Percentiles rank a stretch among this genome's conserved stretches.
phyloP scores from a whole-genome alignment of 2,329 filamentous ascomycete genomes.

The Paramyrothecium sp. region DNA sequence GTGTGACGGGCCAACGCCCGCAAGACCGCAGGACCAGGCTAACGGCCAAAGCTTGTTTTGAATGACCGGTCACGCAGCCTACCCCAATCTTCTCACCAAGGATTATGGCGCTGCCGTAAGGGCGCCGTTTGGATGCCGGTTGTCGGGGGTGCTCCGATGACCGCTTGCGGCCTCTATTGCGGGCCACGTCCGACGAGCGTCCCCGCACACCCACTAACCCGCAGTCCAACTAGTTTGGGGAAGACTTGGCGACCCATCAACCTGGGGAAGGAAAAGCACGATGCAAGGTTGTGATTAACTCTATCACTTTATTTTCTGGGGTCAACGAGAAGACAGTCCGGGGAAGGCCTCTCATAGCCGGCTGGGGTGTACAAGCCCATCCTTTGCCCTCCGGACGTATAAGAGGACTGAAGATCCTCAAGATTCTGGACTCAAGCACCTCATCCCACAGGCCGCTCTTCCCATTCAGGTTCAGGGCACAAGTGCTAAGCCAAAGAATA shows the following conservation, averaged over 20 bases:
- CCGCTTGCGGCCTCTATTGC: neutral
- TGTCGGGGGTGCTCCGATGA: neutral
- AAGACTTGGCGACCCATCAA: neutral
- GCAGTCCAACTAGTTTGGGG: neutral
- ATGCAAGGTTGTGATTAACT: too few relatives aligned
- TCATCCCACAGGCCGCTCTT: neutral
- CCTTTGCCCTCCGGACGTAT: neutral
- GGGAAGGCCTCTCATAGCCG: neutral
- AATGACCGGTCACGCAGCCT: too few relatives aligned
- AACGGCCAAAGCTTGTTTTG: too few relatives aligned
- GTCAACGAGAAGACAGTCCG: neutral
- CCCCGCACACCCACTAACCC: neutral
- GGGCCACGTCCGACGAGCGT: neutral
- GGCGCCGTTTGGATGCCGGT: neutral
- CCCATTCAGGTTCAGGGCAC: too few relatives aligned
- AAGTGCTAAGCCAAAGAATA: too few relatives aligned
- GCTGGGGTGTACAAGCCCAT: neutral
- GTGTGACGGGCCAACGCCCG: too few relatives aligned
- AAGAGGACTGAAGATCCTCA: neutral
- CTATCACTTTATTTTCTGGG: neutral
- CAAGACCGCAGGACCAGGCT: too few relatives aligned
- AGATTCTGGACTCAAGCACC: neutral
- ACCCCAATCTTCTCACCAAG: too few relatives aligned
- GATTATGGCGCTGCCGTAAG: too few relatives aligned
- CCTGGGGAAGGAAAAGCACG: too few relatives aligned